Base-by-base conservation (phyloP, 768 basidiomycete genomes). In the Trametes cingulata region DNA sequence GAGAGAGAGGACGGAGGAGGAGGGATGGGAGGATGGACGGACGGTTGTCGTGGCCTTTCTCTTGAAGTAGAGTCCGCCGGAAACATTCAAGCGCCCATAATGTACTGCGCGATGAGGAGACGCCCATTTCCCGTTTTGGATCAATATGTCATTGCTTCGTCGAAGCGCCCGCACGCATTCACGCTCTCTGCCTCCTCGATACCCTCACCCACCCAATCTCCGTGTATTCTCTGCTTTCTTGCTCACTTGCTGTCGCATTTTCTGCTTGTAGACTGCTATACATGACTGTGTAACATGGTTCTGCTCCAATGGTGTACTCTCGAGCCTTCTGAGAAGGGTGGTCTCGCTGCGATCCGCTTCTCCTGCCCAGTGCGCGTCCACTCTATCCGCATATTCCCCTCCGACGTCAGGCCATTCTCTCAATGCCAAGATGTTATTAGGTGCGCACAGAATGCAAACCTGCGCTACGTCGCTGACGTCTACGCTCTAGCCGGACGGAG, bases 311-410 rank as follows among this genome's bases (percentile, higher is more conserved):
- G 87, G 85, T 85, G 81, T 46, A 84, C 81, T 25, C 73, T 93
- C 54, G 73, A 76, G 25, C 87, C 90, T 1, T 74, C 82, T 39
- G 83, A 81, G 9, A 76, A 80, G 1, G 82, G 82, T 5, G 77
- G 79, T 56, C 71, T 91, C 19, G 86, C 88, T 27, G 88, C 90
- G 1, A 74, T 92, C 37, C 82, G 90, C n/a, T 92, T 91, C 69
- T 72, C 83, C 0, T 78, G 79, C 0, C 85, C 88, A 0, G 82
- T 91, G 19, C 83, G 83, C 58, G 80, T 93, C n/a, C 79, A 83
- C 2, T 82, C 81, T 0, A 79, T 93, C 58, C 78, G 82, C 49
- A 79, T 93, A 59, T 91, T 88, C 67, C 87, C 89, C n/a, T 82
- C 81, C 4, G 83, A 82, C 56, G 75, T 80, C 0, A 77, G 73